Evolutionary conservation across 192 early-diverging fungal genomes (phyloP).

Genomic region (Haplosporangium gracile): DNA sequence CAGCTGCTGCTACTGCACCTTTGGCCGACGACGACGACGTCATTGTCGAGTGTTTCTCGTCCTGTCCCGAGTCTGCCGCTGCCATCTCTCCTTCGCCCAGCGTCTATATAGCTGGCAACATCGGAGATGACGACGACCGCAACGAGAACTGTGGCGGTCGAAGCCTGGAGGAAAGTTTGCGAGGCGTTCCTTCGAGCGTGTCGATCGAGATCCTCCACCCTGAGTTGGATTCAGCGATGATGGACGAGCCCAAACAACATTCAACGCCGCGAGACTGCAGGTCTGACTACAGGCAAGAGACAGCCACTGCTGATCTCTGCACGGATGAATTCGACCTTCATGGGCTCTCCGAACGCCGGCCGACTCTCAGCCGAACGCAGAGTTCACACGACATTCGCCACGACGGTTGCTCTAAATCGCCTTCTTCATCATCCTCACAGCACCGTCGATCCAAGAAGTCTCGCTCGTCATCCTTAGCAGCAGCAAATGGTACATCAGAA

Average conservation of each 20-base stretch:
- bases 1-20: neutral
- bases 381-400: slow-evolving; percentile 33
- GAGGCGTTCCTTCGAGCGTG: slow-evolving; percentile 28
- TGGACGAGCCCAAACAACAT: neutral
- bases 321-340: neutral
- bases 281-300: neutral
- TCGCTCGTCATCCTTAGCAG: neutral
- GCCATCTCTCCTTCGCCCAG: slow-evolving; percentile 1
- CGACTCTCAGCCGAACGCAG: slow-evolving; percentile 23
- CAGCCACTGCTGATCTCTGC: neutral
- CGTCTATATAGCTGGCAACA: slow-evolving; percentile 10
- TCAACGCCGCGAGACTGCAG: neutral
- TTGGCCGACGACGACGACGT: neutral
- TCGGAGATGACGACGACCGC: neutral
- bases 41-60: neutral
- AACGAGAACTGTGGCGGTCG: neutral
- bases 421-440: neutral
- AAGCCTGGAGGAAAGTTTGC: neutral
- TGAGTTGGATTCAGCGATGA: slow-evolving; percentile 4
- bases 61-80: neutral
- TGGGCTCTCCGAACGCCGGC: neutral
- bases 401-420: neutral
- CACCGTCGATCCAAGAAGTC: slow-evolving; percentile 27
- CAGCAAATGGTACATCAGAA: neutral
- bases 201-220: slow-evolving; percentile 18